These are phyloP conservation scores for Daldinia concentrica DNA, from an alignment of 495 filamentous ascomycete genomes.

Conservation along the genomic window DNA sequence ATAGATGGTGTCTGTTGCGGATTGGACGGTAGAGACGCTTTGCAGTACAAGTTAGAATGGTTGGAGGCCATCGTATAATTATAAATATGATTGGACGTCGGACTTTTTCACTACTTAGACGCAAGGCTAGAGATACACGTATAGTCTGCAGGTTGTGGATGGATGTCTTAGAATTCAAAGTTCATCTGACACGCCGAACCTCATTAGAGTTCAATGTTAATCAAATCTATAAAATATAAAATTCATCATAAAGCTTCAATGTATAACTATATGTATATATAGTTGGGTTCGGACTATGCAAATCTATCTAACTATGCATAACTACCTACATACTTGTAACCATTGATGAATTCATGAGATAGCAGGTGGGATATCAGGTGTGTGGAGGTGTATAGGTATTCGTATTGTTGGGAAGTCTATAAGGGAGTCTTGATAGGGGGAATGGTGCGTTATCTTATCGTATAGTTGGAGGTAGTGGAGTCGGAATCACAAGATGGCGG, in stretches of 20 bases:
- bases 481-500: constrained; percentile 36
- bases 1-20: not conserved
- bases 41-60: constrained; percentile 6
- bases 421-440: not conserved
- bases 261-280: no score
- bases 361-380: not conserved
- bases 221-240: not conserved
- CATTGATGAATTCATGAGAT: not conserved
- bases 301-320: no score
- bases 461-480: constrained; percentile 24
- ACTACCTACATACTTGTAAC: no score
- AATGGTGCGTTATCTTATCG: not conserved
- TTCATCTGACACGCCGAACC: not conserved
- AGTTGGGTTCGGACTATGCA: no score
- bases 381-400: not conserved
- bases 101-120: not conserved
- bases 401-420: not conserved
- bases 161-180: not conserved
- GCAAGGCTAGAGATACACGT: not conserved
- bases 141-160: not conserved
- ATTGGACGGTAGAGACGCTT: constrained; percentile 2
- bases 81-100: constrained; percentile 3
- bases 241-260: not conserved
- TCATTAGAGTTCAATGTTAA: not conserved
- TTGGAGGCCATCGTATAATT: constrained; percentile 4